Evolutionary conservation across 805 yeast species (phyloP).

Genomic region (Kuraishia borneana): DNA sequence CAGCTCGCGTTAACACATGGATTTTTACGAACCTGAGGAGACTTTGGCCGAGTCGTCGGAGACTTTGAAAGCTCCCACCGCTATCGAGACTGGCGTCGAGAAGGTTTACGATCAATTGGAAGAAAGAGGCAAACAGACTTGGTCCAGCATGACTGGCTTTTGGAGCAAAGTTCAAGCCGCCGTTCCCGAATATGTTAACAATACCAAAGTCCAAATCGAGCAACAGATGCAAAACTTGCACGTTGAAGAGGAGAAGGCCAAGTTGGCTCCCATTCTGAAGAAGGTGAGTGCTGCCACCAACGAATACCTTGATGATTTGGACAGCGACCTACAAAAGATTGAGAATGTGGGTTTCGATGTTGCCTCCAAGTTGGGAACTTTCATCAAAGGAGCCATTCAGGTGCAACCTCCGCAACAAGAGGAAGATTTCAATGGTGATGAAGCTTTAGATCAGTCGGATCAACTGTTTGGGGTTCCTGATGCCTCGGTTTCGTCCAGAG

Average conservation of each 20-base stretch:
- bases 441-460: constrained; percentile 18
- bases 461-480: constrained; percentile 33
- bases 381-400: constrained; percentile 24
- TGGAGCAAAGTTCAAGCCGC: constrained; percentile 19
- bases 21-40: constrained; percentile 15
- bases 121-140: constrained; percentile 22
- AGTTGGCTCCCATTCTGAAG: constrained; percentile 10
- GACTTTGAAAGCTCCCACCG: constrained; percentile 13
- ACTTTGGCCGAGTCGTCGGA: constrained; percentile 10
- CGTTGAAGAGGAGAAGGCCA: constrained; percentile 6
- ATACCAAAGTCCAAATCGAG: constrained; percentile 13
- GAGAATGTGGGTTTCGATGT: constrained; percentile 61
- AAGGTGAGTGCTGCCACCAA: constrained; percentile 36
- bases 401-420: constrained; percentile 13
- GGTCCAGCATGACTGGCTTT: constrained; percentile 23
- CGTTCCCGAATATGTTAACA: constrained; percentile 19
- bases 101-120: constrained; percentile 33
- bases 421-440: constrained; percentile 6
- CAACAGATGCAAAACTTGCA: constrained; percentile 9
- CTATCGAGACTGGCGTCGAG: constrained; percentile 31
- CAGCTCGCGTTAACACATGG: constrained; percentile 11
- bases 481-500: constrained; percentile 32
- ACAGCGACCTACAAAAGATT: constrained; percentile 59
- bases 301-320: constrained; percentile 58
- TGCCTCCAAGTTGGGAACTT: constrained; percentile 45